Conservation (phyloP, 1,284 basidiomycete genomes). For the Apiotrichum montevideense region DNA sequence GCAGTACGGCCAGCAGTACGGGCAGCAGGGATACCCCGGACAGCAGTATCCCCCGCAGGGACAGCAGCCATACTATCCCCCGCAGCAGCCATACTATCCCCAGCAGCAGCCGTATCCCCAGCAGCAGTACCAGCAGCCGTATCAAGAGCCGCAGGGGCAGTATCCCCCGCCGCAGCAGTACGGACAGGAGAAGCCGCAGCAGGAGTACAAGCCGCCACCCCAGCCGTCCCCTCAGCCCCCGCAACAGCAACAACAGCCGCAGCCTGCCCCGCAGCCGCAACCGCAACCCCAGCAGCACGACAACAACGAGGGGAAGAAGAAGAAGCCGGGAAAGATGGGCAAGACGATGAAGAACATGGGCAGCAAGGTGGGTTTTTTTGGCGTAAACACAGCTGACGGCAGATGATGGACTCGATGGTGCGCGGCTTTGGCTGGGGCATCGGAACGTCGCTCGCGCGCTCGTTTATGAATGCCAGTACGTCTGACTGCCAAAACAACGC, state of each 20-base stretch:
- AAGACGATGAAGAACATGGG: background rate
- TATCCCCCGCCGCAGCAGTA: background rate
- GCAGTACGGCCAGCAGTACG: background rate
- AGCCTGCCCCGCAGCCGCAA: background rate
- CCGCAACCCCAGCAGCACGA: background rate
- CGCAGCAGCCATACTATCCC: background rate
- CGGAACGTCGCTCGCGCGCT: background rate
- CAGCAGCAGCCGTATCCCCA: background rate
- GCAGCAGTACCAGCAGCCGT: background rate
- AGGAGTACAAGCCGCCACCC: background rate
- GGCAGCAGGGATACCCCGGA: background rate
- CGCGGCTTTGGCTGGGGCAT: conserved; percentile 4
- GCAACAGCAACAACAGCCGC: background rate
- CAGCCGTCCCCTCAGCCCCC: background rate
- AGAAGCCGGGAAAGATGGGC: background rate
- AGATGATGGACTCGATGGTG: conserved; percentile 2
- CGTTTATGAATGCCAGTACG: background rate
- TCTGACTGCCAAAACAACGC: background rate
- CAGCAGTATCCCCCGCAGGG: background rate
- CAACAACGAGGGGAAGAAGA: background rate
- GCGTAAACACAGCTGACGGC: background rate
- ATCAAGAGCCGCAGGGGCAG: background rate
- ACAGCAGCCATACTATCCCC: background rate
- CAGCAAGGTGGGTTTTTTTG: background rate
- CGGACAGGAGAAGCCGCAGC: background rate